Percentiles rank a stretch among this genome's conserved stretches.
phyloP scores from a whole-genome alignment of 139 green algal species.

The Closterium sp. region DNA sequence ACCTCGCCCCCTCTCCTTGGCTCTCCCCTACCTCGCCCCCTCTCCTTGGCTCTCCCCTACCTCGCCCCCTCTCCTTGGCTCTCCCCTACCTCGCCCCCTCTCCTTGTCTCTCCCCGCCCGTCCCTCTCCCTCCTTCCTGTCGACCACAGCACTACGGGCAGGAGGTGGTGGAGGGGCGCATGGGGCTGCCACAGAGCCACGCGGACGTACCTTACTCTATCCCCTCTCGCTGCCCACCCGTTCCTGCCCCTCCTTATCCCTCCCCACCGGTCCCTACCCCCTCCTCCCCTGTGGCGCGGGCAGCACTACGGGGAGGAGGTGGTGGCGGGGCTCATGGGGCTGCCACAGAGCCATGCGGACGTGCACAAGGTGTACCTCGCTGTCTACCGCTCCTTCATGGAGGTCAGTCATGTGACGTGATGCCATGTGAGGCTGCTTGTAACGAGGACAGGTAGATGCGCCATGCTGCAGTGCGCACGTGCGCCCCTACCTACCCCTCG shows the following conservation, averaged over 20 bases:
- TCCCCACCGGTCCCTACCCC: not conserved
- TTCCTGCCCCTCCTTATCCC: not conserved
- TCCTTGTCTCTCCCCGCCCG: no score
- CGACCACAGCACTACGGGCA: no score
- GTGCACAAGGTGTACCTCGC: constrained; percentile 78
- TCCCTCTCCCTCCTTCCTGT: no score
- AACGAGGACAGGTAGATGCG: not conserved
- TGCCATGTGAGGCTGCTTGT: not conserved
- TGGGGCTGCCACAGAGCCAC: no score
- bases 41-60: no score
- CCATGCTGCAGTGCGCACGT: not conserved
- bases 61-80: no score
- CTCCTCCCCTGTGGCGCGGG: not conserved
- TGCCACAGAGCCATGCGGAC: constrained; percentile 55
- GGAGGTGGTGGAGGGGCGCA: no score
- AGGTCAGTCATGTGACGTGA: constrained; percentile 45
- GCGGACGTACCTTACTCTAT: no score
- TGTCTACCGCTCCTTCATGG: constrained; percentile 89
- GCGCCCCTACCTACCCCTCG: no score
- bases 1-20: no score
- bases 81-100: not conserved
- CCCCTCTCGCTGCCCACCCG: no score
- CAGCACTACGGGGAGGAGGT: constrained; percentile 58
- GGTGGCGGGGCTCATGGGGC: constrained; percentile 51
- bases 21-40: no score